Base-by-base conservation (phyloP, 1,284 basidiomycete species). In the Trichosporon coremiiforme region DNA sequence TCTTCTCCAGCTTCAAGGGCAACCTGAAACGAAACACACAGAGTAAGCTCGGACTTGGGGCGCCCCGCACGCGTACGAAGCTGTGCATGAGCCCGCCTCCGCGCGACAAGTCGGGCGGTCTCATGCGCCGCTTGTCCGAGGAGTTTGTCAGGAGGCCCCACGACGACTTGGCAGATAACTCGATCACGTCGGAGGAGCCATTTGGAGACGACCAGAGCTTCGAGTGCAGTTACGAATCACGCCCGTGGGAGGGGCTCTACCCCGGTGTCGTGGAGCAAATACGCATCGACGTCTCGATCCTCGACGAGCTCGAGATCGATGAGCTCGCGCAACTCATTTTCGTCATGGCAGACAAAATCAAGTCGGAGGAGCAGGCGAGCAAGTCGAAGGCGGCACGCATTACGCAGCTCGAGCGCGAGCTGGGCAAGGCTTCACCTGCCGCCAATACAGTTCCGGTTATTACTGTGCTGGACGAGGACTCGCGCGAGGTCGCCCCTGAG, bases 341-440 rank as follows among this genome's bases (percentile, higher is more conserved):
- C 57, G 57, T 60, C 31, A 60, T 60, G 57, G 57, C 57, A 31
- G 57, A 60, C 57, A 60, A 35, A 15, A 60, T 60, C 57, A 60
- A 60, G 29, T 20, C 57, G 4, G 57, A 60, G 31, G 57, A 60
- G 31, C 57, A 60, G 31, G 57, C 57, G 17, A 31, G 57, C 2
- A 60, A 60, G 31, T 60, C 57, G 9, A 60, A 60, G 31, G 31
- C 57, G 1, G 57, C 57, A 5, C 31, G 31, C 31, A 60, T 60
- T 15, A 12, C 7, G 31, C 57, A 60, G 31, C 57, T 60, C 8
- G 57, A 60, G 57, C 7, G 17, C 12, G 31, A 60, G 29, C 57
- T 60, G 15, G 57, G 57, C 31, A 60, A 60, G 57, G 9, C 8
- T 6, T 13, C 17, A 2, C 57, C 15, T 2, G 31, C 7, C 4